Conservation (phyloP, 148 eudicot species). For the Persicaria maculosa region DNA sequence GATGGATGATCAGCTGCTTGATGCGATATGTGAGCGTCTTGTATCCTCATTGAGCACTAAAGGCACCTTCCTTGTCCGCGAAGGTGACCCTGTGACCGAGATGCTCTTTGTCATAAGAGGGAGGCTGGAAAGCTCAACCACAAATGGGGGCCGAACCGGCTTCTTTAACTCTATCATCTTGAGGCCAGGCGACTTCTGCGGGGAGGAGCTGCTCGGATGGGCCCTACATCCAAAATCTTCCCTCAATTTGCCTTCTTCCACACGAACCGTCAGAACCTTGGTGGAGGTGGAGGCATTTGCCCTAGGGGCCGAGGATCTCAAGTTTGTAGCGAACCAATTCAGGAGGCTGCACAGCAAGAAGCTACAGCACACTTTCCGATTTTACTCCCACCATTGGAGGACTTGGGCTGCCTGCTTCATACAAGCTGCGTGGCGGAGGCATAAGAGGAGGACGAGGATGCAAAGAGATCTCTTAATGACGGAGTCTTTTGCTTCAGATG, state of each 20-base stretch:
- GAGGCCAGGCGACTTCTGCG: slow-evolving; percentile 83
- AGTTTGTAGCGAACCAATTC: slow-evolving; percentile 74
- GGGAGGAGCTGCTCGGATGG: slow-evolving; percentile 81
- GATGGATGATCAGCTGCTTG: slow-evolving; percentile 87
- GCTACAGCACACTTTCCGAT: slow-evolving; percentile 77
- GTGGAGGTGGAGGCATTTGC: slow-evolving; percentile 82
- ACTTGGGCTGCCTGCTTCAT: slow-evolving; percentile 91
- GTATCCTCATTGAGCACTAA: slow-evolving; percentile 73
- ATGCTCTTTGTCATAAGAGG: slow-evolving; percentile 86
- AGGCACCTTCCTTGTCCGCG: slow-evolving; percentile 68
- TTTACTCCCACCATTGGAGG: slow-evolving; percentile 87
- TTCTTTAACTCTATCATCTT: slow-evolving; percentile 64
- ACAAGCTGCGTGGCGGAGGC: slow-evolving; percentile 81
- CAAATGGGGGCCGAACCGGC: slow-evolving; percentile 82
- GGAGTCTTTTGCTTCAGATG: slow-evolving; percentile 47
- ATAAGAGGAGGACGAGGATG: slow-evolving; percentile 40
- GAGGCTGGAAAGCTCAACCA: slow-evolving; percentile 67
- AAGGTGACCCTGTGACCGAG: slow-evolving; percentile 80
- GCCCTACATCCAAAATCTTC: slow-evolving; percentile 73
- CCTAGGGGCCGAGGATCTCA: slow-evolving; percentile 70
- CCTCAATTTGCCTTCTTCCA: slow-evolving; percentile 64
- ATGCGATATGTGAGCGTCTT: slow-evolving; percentile 80
- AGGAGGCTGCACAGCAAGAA: slow-evolving; percentile 84
- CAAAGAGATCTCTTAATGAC: slow-evolving; percentile 39
- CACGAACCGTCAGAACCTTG: slow-evolving; percentile 67